Conservation (phyloP, 192 early-diverging fungal species). For the Rhizophlyctis rosea region DNA sequence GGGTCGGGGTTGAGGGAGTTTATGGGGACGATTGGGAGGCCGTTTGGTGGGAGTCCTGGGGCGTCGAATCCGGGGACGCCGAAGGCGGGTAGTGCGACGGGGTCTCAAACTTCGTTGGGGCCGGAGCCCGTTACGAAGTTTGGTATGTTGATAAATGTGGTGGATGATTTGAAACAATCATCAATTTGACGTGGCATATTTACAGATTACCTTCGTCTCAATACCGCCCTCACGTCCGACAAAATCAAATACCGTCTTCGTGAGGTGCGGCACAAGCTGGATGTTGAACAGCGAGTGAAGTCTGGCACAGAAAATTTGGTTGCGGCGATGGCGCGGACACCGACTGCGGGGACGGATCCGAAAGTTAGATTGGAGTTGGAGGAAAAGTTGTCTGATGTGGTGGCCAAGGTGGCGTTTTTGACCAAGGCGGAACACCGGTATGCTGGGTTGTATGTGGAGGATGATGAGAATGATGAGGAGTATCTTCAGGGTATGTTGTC, state of each 20-base stretch:
- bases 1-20: background rate
- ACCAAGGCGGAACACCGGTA: slow-evolving; percentile 73
- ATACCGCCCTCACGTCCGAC: slow-evolving; percentile 42
- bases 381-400: slow-evolving; percentile 40
- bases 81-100: background rate
- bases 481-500: slow-evolving; percentile 23
- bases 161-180: no score
- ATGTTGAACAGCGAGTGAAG: slow-evolving; percentile 86
- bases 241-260: slow-evolving; percentile 71
- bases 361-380: slow-evolving; percentile 29
- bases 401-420: slow-evolving; percentile 39
- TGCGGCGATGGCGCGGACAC: slow-evolving; percentile 19
- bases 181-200: background rate
- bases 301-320: slow-evolving; percentile 73
- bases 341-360: slow-evolving; percentile 16
- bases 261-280: slow-evolving; percentile 89
- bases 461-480: slow-evolving; percentile 57
- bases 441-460: slow-evolving; percentile 78
- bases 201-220: background rate
- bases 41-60: background rate
- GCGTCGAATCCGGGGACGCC: background rate
- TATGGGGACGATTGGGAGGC: background rate
- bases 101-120: background rate
- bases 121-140: background rate
- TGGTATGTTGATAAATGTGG: slow-evolving; percentile 1